phyloP scores from a whole-genome alignment of 208 protist genomes.

The Crithidia acanthocephali region DNA sequence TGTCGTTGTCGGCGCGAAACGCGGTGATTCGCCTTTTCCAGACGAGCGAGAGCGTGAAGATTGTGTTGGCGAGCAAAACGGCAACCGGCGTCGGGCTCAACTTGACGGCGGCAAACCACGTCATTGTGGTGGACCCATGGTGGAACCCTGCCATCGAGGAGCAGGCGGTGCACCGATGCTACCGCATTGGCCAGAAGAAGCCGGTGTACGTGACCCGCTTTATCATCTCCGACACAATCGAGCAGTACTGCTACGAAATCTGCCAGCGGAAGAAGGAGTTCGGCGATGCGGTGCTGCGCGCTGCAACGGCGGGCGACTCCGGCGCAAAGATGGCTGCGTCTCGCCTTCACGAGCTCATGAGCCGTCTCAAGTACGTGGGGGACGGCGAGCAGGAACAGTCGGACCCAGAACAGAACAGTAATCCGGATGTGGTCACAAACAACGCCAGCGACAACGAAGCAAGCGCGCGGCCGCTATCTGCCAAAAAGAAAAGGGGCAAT shows the following conservation, averaged over 20 bases:
- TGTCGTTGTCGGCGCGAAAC: slow-evolving; percentile 78
- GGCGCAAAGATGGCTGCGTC: slow-evolving; percentile 70
- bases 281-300: slow-evolving; percentile 84
- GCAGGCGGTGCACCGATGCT: slow-evolving; percentile 96
- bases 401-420: not conserved
- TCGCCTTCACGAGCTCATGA: slow-evolving; percentile 81
- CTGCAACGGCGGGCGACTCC: slow-evolving; percentile 72
- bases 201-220: slow-evolving; percentile 92
- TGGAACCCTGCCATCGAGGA: slow-evolving; percentile 97
- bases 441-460: too few species aligned
- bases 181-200: slow-evolving; percentile 95
- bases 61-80: slow-evolving; percentile 95
- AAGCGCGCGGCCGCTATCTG: too few species aligned
- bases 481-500: too few species aligned
- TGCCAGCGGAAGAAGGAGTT: slow-evolving; percentile 94
- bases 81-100: slow-evolving; percentile 98
- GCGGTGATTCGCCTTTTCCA: slow-evolving; percentile 83
- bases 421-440: not conserved
- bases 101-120: slow-evolving; percentile 95
- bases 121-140: slow-evolving; percentile 96
- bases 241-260: slow-evolving; percentile 95
- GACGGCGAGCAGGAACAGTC: slow-evolving; percentile 17
- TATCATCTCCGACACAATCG: slow-evolving; percentile 93
- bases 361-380: slow-evolving; percentile 73
- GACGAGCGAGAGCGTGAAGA: slow-evolving; percentile 46